Evolutionary conservation across 2,329 filamentous ascomycete genomes (phyloP).

Genomic region (Botrytis cinerea): DNA sequence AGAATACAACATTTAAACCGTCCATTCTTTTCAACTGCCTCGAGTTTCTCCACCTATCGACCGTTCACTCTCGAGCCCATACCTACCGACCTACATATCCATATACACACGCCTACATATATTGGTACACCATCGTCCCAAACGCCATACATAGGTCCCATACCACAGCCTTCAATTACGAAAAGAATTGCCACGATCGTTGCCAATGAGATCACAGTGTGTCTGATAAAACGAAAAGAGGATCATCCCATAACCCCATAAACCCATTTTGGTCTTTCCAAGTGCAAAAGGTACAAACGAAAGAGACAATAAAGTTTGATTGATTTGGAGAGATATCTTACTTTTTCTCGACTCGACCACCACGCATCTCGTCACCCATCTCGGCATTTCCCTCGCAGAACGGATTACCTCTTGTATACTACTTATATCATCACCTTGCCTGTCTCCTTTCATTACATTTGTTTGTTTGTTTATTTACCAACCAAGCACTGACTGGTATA

Average conservation of each 20-base stretch:
- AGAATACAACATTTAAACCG: not conserved
- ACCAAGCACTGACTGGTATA: not conserved
- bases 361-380: not conserved
- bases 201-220: not conserved
- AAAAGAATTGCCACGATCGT: conserved; percentile 2
- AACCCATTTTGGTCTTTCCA: not conserved
- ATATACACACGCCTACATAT: conserved; percentile 7
- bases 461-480: not conserved
- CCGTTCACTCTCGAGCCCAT: not conserved
- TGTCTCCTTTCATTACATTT: not conserved
- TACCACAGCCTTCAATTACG: conserved; percentile 11
- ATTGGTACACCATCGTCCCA: conserved; percentile 9
- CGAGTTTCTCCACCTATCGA: not conserved
- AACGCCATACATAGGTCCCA: conserved; percentile 6
- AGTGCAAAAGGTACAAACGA: not conserved
- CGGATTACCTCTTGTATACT: not conserved
- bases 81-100: not conserved
- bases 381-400: not conserved
- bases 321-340: not conserved
- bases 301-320: conserved; percentile 8
- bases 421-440: not conserved
- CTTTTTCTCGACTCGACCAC: not conserved
- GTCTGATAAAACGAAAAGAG: conserved; percentile 12
- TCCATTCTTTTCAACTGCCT: not conserved
- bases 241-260: not conserved